Evolutionary conservation across 2,329 filamentous ascomycete genomes (phyloP).

Genomic region (Fusarium sarcochroum): DNA sequence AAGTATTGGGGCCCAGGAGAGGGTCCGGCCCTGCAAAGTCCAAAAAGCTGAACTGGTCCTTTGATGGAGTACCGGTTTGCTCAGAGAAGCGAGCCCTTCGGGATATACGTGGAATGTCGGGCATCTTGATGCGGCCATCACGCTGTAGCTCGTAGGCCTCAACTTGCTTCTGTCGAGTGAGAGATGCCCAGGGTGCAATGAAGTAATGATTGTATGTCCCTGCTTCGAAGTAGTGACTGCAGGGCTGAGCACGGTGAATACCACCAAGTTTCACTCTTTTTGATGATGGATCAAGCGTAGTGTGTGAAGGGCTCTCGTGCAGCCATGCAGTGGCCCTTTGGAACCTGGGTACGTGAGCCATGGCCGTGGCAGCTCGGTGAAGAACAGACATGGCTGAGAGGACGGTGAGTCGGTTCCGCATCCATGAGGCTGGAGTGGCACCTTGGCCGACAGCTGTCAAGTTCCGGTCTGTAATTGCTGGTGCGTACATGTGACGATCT

Average conservation of each 20-base stretch:
- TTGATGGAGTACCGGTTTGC: not conserved
- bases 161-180: constrained; percentile 34
- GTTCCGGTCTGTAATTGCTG: constrained; percentile 19
- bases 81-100: constrained; percentile 18
- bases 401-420: constrained; percentile 54
- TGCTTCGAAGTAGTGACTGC: constrained; percentile 56
- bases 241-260: constrained; percentile 60
- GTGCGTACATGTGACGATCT: constrained; percentile 54
- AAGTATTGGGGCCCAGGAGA: not conserved
- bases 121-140: constrained; percentile 24
- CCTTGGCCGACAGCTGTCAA: constrained; percentile 29
- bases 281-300: constrained; percentile 33
- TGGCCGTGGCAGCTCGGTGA: constrained; percentile 52
- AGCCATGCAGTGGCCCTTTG: constrained; percentile 54
- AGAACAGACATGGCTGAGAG: constrained; percentile 53
- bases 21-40: constrained; percentile 25
- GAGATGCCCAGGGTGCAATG: constrained; percentile 47
- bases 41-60: constrained; percentile 3
- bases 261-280: constrained; percentile 57
- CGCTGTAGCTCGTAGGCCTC: constrained; percentile 44
- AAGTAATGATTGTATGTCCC: constrained; percentile 51
- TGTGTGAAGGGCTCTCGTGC: constrained; percentile 32
- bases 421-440: constrained; percentile 50
- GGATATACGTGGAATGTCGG: constrained; percentile 15
- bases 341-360: constrained; percentile 51